A percentile compares a stretch with the other conserved stretches of the same genome.
Conservation (phyloP, 129 eudicot species). For the Saposhnikovia divaricata region DNA sequence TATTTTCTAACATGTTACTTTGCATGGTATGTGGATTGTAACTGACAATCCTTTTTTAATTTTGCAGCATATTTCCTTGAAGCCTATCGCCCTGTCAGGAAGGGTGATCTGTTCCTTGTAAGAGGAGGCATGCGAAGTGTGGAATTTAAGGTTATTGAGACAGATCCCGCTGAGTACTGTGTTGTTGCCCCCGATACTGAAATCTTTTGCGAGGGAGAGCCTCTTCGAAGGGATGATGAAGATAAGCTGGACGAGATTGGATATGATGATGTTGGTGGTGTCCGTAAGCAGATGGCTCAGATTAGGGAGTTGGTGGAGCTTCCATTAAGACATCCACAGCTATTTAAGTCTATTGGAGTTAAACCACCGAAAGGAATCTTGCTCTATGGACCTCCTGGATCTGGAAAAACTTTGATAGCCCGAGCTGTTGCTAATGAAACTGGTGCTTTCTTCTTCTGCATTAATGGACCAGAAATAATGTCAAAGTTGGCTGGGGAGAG, state of each 20-base stretch:
- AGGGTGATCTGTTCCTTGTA: constrained; percentile 77
- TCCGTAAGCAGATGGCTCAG: constrained; percentile 98
- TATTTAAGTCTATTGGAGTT: constrained; percentile 87
- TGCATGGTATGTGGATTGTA: not conserved
- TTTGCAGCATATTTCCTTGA: constrained; percentile 77
- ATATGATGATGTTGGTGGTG: constrained; percentile 97
- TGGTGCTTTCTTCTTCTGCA: constrained; percentile 90
- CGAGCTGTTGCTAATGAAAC: constrained; percentile 96
- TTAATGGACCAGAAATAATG: constrained; percentile 94
- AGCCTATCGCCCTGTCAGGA: constrained; percentile 87
- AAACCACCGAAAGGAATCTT: constrained; percentile 95
- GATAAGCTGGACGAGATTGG: constrained; percentile 84
- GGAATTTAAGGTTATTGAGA: constrained; percentile 86
- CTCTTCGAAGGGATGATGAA: constrained; percentile 81
- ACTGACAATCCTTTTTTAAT: not conserved
- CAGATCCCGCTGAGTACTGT: constrained; percentile 90
- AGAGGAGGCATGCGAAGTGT: constrained; percentile 95
- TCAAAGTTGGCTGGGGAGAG: constrained; percentile 98
- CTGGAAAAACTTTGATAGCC: constrained; percentile 90
- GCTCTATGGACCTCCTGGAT: constrained; percentile 93
- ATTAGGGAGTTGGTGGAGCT: constrained; percentile 91
- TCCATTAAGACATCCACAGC: constrained; percentile 88
- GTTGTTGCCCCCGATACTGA: constrained; percentile 98
- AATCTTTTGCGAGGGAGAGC: constrained; percentile 97
- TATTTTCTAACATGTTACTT: not conserved